Percentiles rank a stretch among this genome's conserved stretches.
phyloP scores from a whole-genome alignment of 2,329 filamentous ascomycete genomes.

The Cladosporium velox region DNA sequence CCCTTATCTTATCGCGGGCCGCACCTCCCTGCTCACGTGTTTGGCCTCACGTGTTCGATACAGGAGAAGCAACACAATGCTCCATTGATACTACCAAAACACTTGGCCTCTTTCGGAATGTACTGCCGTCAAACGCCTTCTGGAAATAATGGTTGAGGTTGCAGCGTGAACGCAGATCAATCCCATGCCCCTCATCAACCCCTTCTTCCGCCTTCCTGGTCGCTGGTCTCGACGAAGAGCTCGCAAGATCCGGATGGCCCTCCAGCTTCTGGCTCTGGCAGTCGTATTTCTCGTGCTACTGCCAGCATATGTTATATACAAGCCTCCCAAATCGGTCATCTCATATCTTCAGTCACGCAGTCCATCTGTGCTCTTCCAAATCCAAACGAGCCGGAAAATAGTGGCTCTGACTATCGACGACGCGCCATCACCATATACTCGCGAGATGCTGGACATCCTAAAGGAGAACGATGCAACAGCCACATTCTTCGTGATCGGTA shows the following conservation, averaged over 20 bases:
- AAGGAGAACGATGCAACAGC: slow-evolving; percentile 66
- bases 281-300: slow-evolving; percentile 34
- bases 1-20: slow-evolving; percentile 1
- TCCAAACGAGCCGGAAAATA: slow-evolving; percentile 61
- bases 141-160: not conserved
- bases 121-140: not conserved
- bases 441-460: slow-evolving; percentile 69
- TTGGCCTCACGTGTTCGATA: not conserved
- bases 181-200: slow-evolving; percentile 35
- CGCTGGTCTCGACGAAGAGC: slow-evolving; percentile 36
- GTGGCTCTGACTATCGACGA: slow-evolving; percentile 88
- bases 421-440: slow-evolving; percentile 72
- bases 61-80: not conserved
- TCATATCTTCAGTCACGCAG: slow-evolving; percentile 68
- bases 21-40: not conserved
- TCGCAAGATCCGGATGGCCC: slow-evolving; percentile 35
- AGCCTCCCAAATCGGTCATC: slow-evolving; percentile 73
- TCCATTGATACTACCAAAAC: not conserved
- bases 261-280: slow-evolving; percentile 29
- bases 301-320: slow-evolving; percentile 73
- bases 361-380: slow-evolving; percentile 78
- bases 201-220: slow-evolving; percentile 37
- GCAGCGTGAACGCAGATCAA: not conserved
- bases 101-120: not conserved
- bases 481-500: slow-evolving; percentile 87